Evolutionary conservation across 2,329 filamentous ascomycete species (phyloP).

Genomic region (Colletotrichum horii): DNA sequence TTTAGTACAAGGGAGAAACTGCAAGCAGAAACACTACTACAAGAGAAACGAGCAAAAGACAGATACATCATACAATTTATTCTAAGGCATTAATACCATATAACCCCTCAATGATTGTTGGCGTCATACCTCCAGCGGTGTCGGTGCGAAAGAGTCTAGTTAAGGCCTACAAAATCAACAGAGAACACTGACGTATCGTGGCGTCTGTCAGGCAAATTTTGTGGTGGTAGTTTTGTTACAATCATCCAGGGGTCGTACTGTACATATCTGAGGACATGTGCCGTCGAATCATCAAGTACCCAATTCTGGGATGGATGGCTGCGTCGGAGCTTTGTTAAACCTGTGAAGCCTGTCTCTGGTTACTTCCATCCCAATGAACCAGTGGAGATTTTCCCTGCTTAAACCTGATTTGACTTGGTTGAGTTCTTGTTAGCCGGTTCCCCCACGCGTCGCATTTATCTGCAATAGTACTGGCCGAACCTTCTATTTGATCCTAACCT

Average conservation of each 20-base stretch:
- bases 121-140: too few relatives aligned
- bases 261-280: too few relatives aligned
- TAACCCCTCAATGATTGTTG: too few relatives aligned
- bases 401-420: neutral
- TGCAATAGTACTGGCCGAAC: neutral
- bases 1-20: accelerated
- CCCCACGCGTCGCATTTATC: neutral
- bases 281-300: neutral
- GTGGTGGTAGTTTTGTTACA: too few relatives aligned
- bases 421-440: neutral
- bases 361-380: neutral
- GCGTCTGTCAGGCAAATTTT: too few relatives aligned
- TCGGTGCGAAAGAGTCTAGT: too few relatives aligned
- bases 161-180: too few relatives aligned
- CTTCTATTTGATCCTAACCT: neutral
- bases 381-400: neutral
- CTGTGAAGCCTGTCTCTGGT: accelerated
- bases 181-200: too few relatives aligned
- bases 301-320: neutral
- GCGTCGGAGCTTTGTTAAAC: neutral
- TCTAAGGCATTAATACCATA: neutral
- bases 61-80: neutral
- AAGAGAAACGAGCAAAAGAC: neutral
- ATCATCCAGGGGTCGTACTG: too few relatives aligned
- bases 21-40: neutral